Evolutionary conservation across 495 filamentous ascomycete genomes (phyloP), one percentile per base, ranked within the genome.

Genomic region (Neurospora sp.): DNA sequence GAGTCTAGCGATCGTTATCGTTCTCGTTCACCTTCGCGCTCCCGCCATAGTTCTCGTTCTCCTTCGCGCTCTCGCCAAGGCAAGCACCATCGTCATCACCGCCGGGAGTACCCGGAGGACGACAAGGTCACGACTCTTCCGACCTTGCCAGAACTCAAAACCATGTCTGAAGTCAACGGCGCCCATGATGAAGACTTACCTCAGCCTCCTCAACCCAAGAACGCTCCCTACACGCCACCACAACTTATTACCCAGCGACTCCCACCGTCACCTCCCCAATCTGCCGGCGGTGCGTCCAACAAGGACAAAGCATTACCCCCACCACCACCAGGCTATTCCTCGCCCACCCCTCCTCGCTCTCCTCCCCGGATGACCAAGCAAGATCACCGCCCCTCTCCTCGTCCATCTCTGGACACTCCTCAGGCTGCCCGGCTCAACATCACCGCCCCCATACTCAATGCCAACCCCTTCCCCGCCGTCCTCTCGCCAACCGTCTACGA

Each of bases 401-500:
- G 53, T 35, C 53, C 14, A 61, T 61, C 53, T 4, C 6, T 61
- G 53, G 53, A 61, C 5, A 3, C 53, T 18, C 31, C 53, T 35
- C 27, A 65, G 27, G 27, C 53, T 8, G 27, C 27, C 53, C 53
- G 42, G 59, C 73, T 75, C 41, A 73, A 77, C 53, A 86, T 87
- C 77, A 85, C 84, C 2, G 79, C 81, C 8, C 86, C 86, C 9
- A 84, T 87, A 71, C 81, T 84, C n/a, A 78, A 80, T 71, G 75
- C 81, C 0, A 78, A 79, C 16, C 83, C 86, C 12, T 78, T 82
- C 73, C 81, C 83, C 9, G 77, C 81, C 39, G 76, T 84, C 35
- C 76, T 86, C 8, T 83, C 81, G 18, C 81, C 85, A 1, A 80
- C 83, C 8, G 80, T 86, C 20, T 86, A 86, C 75, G 81, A 85